A percentile compares a stretch with the other conserved stretches of the same genome.
Conservation (phyloP, 2,329 filamentous ascomycete species). For the Venturia nashicola region DNA sequence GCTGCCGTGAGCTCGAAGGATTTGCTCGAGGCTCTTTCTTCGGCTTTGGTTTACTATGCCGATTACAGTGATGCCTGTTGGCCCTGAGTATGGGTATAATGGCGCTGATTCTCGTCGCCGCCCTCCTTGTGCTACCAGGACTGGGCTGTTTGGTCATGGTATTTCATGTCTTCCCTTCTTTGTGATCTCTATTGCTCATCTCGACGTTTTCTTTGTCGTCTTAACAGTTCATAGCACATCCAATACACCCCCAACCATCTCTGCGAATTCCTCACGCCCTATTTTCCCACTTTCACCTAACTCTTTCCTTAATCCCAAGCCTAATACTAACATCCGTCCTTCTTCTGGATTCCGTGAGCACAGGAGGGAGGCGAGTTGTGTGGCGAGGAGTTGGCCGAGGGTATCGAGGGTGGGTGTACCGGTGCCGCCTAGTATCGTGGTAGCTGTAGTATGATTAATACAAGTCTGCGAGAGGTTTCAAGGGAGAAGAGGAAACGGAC, state of each 20-base stretch:
- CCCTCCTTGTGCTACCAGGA: no score
- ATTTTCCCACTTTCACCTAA: conserved; percentile 35
- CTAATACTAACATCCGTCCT: conserved; percentile 45
- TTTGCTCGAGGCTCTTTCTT: no score
- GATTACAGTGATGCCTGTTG: no score
- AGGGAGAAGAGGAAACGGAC: background rate
- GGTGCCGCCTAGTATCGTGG: conserved; percentile 74
- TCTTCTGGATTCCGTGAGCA: conserved; percentile 56
- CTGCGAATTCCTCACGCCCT: conserved; percentile 28
- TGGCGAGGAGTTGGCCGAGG: conserved; percentile 76
- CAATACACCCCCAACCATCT: conserved; percentile 31
- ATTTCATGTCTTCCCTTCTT: no score
- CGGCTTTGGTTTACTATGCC: no score
- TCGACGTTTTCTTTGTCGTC: background rate
- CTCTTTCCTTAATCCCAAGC: conserved; percentile 40
- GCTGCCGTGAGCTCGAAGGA: no score
- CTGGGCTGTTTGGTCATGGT: no score
- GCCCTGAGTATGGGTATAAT: no score
- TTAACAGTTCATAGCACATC: conserved; percentile 11
- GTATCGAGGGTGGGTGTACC: conserved; percentile 61
- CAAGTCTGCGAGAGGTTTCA: background rate
- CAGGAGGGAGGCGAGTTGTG: conserved; percentile 75
- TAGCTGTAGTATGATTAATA: conserved; percentile 36
- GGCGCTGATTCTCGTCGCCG: no score
- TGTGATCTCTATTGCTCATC: no score